Conservation (phyloP, 78 protist genomes). For the Dictyostelium purpureum region DNA sequence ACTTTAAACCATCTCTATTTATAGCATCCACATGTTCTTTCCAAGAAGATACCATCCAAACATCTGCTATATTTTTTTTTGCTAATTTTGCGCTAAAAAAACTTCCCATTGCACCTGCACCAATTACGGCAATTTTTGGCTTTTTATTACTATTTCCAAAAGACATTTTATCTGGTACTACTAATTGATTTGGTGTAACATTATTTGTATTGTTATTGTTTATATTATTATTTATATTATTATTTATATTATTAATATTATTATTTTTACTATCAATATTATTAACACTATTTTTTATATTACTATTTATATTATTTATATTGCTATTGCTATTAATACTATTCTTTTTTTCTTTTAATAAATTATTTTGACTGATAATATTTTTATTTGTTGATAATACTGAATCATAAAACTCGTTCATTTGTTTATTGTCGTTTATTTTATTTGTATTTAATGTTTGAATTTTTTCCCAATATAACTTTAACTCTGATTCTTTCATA, state of each 20-base stretch:
- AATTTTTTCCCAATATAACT: background rate
- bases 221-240: background rate
- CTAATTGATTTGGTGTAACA: background rate
- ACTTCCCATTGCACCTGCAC: conserved; percentile 87
- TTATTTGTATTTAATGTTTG: background rate
- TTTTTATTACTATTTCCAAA: background rate
- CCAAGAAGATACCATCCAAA: conserved; percentile 86
- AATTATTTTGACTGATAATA: background rate
- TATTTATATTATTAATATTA: background rate
- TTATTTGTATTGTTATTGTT: background rate
- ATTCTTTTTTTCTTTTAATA: conserved; percentile 2
- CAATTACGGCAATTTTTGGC: conserved; percentile 69
- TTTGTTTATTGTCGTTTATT: background rate
- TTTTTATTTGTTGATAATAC: background rate
- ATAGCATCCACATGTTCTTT: conserved; percentile 68
- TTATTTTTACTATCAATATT: background rate
- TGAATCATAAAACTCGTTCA: background rate
- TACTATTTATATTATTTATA: background rate
- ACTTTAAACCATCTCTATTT: conserved; percentile 54
- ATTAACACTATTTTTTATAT: background rate
- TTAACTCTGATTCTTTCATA: conserved; percentile 72
- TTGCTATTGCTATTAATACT: background rate
- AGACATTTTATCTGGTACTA: too few species aligned
- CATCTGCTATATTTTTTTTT: background rate
- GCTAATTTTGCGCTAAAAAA: conserved; percentile 79